Conservation (phyloP, 371 early-diverging fungal genomes). For the Mortierella sp. region DNA sequence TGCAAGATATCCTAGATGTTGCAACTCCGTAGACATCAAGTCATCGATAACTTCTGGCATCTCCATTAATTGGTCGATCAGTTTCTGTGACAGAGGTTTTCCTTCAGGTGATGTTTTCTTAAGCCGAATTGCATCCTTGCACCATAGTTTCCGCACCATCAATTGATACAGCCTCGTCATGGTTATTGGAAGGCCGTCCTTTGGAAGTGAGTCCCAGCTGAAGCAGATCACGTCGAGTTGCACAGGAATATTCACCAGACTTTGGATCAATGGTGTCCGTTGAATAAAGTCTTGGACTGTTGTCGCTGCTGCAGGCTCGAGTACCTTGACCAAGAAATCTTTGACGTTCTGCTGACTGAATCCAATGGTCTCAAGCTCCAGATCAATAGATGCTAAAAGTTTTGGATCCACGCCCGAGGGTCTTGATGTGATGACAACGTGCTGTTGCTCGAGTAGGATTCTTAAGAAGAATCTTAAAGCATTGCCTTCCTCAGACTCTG, state of each 20-base stretch:
- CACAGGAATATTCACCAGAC: constrained; percentile 27
- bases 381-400: constrained; percentile 12
- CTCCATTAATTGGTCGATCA: too few relatives aligned
- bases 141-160: constrained; percentile 19
- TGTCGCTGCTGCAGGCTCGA: constrained; percentile 1
- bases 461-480: neutral
- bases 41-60: too few relatives aligned
- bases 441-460: neutral
- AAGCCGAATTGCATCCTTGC: constrained; percentile 12
- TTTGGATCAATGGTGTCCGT: constrained; percentile 15
- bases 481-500: neutral
- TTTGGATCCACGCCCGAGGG: constrained; percentile 17
- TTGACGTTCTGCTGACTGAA: constrained; percentile 27
- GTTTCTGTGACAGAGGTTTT: too few relatives aligned
- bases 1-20: too few relatives aligned
- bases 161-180: constrained; percentile 14
- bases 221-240: constrained; percentile 27
- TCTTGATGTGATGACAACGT: constrained; percentile 23
- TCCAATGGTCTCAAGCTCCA: constrained; percentile 31
- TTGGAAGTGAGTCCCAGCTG: constrained; percentile 13
- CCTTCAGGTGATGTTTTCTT: too few relatives aligned
- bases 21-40: too few relatives aligned
- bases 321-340: constrained; percentile 9
- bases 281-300: constrained; percentile 26
- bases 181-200: constrained; percentile 4